Evolutionary conservation across 768 basidiomycete species (phyloP).

Genomic region (Mycena filopes): DNA sequence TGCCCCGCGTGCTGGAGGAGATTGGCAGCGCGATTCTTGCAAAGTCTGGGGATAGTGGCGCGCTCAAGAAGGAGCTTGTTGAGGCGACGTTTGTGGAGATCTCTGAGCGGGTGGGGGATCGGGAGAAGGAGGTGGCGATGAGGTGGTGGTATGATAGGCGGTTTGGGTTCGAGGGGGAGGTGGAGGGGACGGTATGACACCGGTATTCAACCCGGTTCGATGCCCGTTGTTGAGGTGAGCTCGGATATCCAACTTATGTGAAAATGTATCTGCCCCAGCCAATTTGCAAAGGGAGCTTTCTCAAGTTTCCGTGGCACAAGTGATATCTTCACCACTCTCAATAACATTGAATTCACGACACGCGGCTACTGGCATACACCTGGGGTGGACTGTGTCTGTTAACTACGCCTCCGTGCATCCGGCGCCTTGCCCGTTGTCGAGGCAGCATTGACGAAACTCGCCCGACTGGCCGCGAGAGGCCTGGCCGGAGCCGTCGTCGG

Average conservation of each 20-base stretch:
- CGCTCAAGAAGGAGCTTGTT: conserved; percentile 54
- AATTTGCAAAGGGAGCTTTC: too few species aligned
- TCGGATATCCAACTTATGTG: too few species aligned
- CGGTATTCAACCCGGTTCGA: too few species aligned
- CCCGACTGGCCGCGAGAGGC: not conserved
- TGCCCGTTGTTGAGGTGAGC: too few species aligned
- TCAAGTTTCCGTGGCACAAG: too few species aligned
- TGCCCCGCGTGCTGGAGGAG: conserved; percentile 65
- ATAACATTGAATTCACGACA: too few species aligned
- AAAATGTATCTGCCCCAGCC: too few species aligned
- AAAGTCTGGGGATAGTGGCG: conserved; percentile 35
- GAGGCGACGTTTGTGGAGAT: conserved; percentile 73
- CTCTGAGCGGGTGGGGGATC: conserved; percentile 70
- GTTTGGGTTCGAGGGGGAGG: conserved; percentile 25
- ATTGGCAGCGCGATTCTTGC: conserved; percentile 52
- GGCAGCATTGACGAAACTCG: not conserved
- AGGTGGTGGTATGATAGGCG: conserved; percentile 77
- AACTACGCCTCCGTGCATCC: too few species aligned
- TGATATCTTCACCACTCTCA: too few species aligned
- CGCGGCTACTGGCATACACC: too few species aligned
- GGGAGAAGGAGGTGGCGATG: conserved; percentile 73
- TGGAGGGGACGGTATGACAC: too few species aligned
- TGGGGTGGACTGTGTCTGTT: too few species aligned
- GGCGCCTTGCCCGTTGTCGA: conserved; percentile 1
- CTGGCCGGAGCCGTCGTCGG: not conserved